These are phyloP conservation scores for Rosa lucieae DNA, from an alignment of 306 rosid species.

Conservation along the genomic window DNA sequence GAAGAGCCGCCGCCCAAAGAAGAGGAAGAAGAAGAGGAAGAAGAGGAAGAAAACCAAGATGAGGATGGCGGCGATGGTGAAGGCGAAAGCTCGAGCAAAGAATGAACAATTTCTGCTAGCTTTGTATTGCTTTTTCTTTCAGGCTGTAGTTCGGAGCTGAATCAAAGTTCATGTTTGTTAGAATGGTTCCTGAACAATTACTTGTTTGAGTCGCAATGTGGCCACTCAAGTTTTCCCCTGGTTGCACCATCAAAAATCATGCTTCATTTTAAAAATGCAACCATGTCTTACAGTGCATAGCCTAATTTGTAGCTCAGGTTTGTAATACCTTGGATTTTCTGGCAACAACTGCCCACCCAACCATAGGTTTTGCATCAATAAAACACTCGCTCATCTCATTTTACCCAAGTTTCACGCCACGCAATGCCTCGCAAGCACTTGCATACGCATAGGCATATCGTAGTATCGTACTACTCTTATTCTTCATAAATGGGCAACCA, in stretches of 20 bases:
- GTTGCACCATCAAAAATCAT: neutral
- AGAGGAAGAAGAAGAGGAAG: neutral
- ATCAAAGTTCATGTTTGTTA: neutral
- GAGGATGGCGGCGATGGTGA: neutral
- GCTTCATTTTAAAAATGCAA: neutral
- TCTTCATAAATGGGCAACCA: neutral
- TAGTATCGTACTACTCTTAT: too few relatives aligned
- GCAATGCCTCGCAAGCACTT: neutral
- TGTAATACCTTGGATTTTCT: neutral
- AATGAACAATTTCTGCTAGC: slow-evolving; percentile 1
- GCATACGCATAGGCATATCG: too few relatives aligned
- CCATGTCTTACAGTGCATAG: neutral
- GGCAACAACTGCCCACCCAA: too few relatives aligned
- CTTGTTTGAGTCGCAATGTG: neutral
- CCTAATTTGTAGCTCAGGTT: neutral
- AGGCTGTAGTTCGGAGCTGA: neutral
- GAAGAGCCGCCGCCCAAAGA: neutral
- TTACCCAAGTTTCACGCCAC: neutral
- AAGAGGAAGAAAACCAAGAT: neutral
- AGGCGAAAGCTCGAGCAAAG: neutral
- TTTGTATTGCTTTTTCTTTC: neutral
- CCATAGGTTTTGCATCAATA: too few relatives aligned
- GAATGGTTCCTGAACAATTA: neutral
- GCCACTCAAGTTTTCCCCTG: neutral
- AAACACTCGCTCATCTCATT: neutral